Evolutionary conservation across 2,329 filamentous ascomycete genomes (phyloP).

Genomic region (Chaetomiaceae sp.): DNA sequence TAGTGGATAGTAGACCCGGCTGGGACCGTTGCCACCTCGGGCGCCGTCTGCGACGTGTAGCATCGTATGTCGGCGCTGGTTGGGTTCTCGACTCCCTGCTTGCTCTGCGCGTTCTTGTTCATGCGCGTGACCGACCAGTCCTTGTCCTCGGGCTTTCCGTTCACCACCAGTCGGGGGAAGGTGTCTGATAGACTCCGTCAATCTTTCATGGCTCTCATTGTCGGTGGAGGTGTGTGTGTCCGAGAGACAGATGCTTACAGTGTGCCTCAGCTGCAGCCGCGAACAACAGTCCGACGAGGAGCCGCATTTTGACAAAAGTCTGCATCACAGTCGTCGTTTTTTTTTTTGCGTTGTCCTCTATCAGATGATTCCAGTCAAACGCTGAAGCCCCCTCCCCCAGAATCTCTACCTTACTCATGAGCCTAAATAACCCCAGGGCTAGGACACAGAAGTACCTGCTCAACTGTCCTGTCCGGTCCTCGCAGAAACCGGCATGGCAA

Average conservation of each 20-base stretch:
- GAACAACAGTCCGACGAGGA: constrained; percentile 19
- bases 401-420: too few relatives aligned
- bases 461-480: too few relatives aligned
- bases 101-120: constrained; percentile 33
- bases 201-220: not conserved
- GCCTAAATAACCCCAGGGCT: too few relatives aligned
- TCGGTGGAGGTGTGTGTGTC: too few relatives aligned
- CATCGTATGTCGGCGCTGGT: constrained; percentile 31
- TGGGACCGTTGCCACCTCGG: constrained; percentile 26
- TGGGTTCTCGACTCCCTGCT: constrained; percentile 30
- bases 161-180: constrained; percentile 31
- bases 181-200: constrained; percentile 25
- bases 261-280: constrained; percentile 23
- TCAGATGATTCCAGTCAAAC: not conserved
- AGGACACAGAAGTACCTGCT: too few relatives aligned
- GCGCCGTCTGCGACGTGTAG: constrained; percentile 30
- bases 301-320: constrained; percentile 18
- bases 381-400: too few relatives aligned
- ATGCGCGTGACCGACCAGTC: constrained; percentile 33
- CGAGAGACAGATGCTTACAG: constrained; percentile 18
- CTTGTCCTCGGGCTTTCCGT: constrained; percentile 29
- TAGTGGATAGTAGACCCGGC: constrained; percentile 32
- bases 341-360: not conserved
- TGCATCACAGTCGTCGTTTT: not conserved
- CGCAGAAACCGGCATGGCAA: too few relatives aligned